Evolutionary conservation across 2,329 filamentous ascomycete genomes (phyloP).

Genomic region (Helotiales sp.): DNA sequence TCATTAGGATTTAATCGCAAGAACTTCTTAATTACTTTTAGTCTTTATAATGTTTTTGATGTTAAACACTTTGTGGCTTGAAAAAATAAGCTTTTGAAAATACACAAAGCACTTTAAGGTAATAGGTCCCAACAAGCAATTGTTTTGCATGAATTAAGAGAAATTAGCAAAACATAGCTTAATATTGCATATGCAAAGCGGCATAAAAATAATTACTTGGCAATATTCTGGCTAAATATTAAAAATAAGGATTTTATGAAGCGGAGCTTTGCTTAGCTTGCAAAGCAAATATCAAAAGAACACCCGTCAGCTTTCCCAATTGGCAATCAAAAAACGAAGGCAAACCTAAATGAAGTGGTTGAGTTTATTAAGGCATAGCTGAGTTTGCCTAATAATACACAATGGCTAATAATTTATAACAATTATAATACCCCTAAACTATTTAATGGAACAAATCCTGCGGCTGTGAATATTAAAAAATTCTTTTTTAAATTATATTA

Average conservation of each 20-base stretch:
- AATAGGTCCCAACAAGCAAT: too few relatives aligned
- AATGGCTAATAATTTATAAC: slow-evolving; percentile 22
- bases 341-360: slow-evolving; percentile 2
- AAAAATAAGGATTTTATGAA: too few relatives aligned
- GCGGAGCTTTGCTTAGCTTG: too few relatives aligned
- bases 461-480: slow-evolving; percentile 13
- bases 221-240: too few relatives aligned
- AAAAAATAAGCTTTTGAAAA: slow-evolving; percentile 41
- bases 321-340: too few relatives aligned
- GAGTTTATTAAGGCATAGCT: slow-evolving; percentile 13
- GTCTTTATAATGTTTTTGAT: slow-evolving; percentile 38
- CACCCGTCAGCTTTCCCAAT: too few relatives aligned
- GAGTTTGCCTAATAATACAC: slow-evolving; percentile 13
- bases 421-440: slow-evolving; percentile 16
- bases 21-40: slow-evolving; percentile 42
- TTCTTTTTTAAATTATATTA: slow-evolving; percentile 16
- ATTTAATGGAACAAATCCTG: neutral
- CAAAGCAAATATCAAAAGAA: too few relatives aligned
- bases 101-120: too few relatives aligned
- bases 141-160: too few relatives aligned
- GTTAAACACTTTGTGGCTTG: slow-evolving; percentile 43
- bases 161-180: too few relatives aligned
- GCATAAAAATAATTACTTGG: too few relatives aligned
- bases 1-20: slow-evolving; percentile 18
- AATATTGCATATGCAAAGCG: too few relatives aligned